A percentile compares a stretch with the other conserved stretches of the same genome.
These are phyloP conservation scores for Carex kokanica DNA, from an alignment of 176 grass and related monocot genomes.

Conservation along the genomic window DNA sequence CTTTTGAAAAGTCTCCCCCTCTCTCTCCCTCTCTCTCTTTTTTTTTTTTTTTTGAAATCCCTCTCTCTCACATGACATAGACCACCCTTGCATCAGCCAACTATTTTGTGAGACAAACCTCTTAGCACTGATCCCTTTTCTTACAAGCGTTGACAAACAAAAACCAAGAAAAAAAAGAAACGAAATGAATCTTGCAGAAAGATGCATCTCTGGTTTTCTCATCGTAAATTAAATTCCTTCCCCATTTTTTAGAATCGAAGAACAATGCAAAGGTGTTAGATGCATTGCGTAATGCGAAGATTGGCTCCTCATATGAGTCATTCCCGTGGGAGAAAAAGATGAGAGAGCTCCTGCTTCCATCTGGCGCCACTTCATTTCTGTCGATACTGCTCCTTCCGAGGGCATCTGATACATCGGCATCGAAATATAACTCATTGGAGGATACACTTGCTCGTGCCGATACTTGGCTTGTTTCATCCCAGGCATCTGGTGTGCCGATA, in stretches of 20 bases:
- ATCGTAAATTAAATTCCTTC: not conserved
- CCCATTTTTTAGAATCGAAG: not conserved
- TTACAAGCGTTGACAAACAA: conserved; percentile 18
- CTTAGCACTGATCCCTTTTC: not conserved
- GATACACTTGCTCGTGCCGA: conserved; percentile 82
- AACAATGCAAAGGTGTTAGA: conserved; percentile 51
- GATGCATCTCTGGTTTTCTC: not conserved
- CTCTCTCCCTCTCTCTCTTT: not conserved
- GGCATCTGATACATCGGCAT: conserved; percentile 42
- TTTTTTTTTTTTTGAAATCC: not conserved
- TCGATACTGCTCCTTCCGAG: conserved; percentile 80
- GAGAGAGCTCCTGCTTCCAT: conserved; percentile 52
- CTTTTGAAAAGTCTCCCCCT: not conserved
- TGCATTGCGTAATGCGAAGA: conserved; percentile 47
- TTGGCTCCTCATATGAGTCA: conserved; percentile 47
- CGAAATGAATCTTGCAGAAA: not conserved
- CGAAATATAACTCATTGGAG: conserved; percentile 63
- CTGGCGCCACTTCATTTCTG: conserved; percentile 48
- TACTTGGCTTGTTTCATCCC: conserved; percentile 67
- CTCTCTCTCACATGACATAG: not conserved
- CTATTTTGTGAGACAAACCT: conserved; percentile 22
- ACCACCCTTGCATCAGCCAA: not conserved
- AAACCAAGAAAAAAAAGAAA: not conserved
- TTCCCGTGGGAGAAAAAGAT: conserved; percentile 96
- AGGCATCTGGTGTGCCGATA: conserved; percentile 57